A percentile compares a stretch with the other conserved stretches of the same genome.
Conservation (phyloP, 1,284 basidiomycete genomes). For the Phlebopus sp. region DNA sequence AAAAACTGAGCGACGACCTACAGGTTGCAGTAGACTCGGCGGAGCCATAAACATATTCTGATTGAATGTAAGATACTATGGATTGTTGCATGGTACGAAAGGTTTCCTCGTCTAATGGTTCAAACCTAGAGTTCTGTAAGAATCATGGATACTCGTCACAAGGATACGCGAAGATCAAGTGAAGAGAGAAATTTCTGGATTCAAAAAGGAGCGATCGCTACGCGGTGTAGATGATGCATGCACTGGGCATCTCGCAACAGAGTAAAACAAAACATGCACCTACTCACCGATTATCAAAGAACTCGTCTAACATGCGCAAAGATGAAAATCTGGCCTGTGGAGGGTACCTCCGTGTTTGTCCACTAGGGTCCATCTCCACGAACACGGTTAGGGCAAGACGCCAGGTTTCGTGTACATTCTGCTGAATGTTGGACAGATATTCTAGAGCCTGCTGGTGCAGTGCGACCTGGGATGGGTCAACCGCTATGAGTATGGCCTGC, state of each 20-base stretch:
- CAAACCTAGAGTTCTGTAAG: constrained; percentile 48
- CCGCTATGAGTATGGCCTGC: constrained; percentile 81
- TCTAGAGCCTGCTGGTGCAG: constrained; percentile 79
- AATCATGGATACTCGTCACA: not conserved
- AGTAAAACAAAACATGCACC: constrained; percentile 2
- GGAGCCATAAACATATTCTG: constrained; percentile 74
- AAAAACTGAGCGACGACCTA: constrained; percentile 39
- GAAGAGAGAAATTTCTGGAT: not conserved
- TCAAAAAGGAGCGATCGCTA: not conserved
- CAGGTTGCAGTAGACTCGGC: constrained; percentile 75
- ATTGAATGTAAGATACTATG: constrained; percentile 71
- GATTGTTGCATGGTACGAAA: constrained; percentile 70
- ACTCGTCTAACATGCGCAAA: constrained; percentile 82
- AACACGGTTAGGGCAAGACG: constrained; percentile 73
- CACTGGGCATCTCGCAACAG: not conserved
- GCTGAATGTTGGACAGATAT: constrained; percentile 76
- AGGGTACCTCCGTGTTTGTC: constrained; percentile 58
- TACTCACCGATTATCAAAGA: constrained; percentile 79
- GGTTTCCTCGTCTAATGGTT: constrained; percentile 64
- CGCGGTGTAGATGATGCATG: not conserved
- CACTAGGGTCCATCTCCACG: constrained; percentile 56
- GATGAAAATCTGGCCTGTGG: constrained; percentile 82
- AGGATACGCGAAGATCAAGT: not conserved
- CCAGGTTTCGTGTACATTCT: constrained; percentile 77
- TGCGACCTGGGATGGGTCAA: constrained; percentile 66